Conservation (phyloP, 768 basidiomycete species). For the Mycena capillaripes region DNA sequence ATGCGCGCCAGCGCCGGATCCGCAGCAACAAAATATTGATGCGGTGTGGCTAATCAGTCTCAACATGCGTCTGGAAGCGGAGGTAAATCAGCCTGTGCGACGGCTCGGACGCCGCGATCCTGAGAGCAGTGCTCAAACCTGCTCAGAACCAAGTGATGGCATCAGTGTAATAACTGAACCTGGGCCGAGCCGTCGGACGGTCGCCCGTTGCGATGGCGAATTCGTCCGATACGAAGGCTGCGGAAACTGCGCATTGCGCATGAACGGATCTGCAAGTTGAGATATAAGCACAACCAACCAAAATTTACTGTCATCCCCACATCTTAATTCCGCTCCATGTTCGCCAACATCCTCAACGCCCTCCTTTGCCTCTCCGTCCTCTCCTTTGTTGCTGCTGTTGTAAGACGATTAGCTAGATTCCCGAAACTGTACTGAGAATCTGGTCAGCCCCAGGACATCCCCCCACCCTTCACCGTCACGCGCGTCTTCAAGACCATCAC, state of each 20-base stretch:
- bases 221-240: neutral
- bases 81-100: neutral
- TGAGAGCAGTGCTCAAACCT: neutral
- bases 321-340: neutral
- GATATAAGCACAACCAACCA: neutral
- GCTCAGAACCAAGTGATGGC: neutral
- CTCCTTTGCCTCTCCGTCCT: neutral
- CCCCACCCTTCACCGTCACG: neutral
- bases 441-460: slow-evolving; percentile 8
- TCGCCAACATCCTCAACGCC: slow-evolving; percentile 18
- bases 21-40: neutral
- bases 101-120: neutral
- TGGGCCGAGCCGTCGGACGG: neutral
- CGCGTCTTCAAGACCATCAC: slow-evolving; percentile 5
- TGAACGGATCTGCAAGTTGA: neutral
- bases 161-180: neutral
- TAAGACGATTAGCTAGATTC: neutral
- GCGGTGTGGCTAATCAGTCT: neutral
- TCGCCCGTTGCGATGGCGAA: neutral
- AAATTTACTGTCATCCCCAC: neutral
- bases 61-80: no score
- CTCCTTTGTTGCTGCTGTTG: slow-evolving; percentile 7
- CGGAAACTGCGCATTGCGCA: neutral
- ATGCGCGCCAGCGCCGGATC: neutral
- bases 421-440: neutral